Evolutionary conservation across 768 basidiomycete species (phyloP).

Genomic region (Lactifluus rugatus): DNA sequence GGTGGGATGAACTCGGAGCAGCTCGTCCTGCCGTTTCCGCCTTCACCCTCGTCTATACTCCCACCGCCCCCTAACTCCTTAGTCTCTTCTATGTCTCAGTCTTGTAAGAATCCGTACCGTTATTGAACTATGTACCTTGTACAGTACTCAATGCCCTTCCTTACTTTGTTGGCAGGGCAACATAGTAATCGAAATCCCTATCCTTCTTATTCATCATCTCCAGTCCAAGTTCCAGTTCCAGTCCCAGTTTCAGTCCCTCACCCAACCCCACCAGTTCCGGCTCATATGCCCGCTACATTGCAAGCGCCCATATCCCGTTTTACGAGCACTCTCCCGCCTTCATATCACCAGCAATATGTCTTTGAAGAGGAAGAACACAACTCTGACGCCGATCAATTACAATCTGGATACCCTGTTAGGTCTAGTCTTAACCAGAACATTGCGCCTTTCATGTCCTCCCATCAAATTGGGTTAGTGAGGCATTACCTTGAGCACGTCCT

Average conservation of each 20-base stretch:
- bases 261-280: background rate
- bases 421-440: conserved; percentile 17
- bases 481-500: conserved; percentile 58
- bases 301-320: background rate
- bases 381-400: conserved; percentile 5
- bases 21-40: conserved; percentile 16
- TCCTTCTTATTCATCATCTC: conserved; percentile 17
- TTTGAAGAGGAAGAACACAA: conserved; percentile 19
- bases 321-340: conserved; percentile 11
- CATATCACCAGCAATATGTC: conserved; percentile 16
- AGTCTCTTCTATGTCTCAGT: conserved; percentile 27
- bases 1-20: conserved; percentile 16
- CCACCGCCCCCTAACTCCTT: conserved; percentile 45
- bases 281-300: background rate
- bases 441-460: conserved; percentile 19
- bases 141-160: conserved; percentile 55
- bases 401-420: conserved; percentile 18
- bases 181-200: conserved; percentile 21
- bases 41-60: conserved; percentile 29
- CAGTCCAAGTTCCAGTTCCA: background rate
- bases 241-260: background rate
- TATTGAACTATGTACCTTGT: conserved; percentile 58
- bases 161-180: conserved; percentile 39
- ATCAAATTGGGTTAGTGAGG: conserved; percentile 25
- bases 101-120: conserved; percentile 68